phyloP scores from a whole-genome alignment of 169 alveolate species.

The Ichthyophthirius multifiliis region DNA sequence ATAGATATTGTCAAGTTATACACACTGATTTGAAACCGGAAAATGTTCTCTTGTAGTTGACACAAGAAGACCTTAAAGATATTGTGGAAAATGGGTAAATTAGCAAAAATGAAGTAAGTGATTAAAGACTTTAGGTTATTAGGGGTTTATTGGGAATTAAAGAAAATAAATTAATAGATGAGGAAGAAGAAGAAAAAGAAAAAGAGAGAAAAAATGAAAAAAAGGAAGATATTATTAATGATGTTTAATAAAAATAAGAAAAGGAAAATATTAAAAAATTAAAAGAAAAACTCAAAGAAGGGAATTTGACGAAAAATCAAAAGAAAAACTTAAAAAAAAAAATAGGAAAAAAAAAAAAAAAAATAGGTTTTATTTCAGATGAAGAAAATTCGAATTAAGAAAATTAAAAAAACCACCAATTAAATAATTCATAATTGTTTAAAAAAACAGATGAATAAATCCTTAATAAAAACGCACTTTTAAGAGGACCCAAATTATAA shows the following conservation, averaged over 20 bases:
- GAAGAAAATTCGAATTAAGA: neutral
- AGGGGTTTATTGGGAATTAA: slow-evolving; percentile 20
- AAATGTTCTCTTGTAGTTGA: slow-evolving; percentile 83
- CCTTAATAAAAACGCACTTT: slow-evolving; percentile 1
- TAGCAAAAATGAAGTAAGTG: slow-evolving; percentile 9
- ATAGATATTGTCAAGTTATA: slow-evolving; percentile 93
- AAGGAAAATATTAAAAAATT: neutral
- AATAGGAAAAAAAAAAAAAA: slow-evolving; percentile 18
- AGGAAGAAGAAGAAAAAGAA: slow-evolving; percentile 5
- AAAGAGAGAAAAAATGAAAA: slow-evolving; percentile 7
- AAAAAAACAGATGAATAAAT: neutral
- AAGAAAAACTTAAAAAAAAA: slow-evolving; percentile 8
- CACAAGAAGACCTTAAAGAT: slow-evolving; percentile 33
- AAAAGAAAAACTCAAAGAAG: neutral
- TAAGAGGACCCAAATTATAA: slow-evolving; percentile 62
- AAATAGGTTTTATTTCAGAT: too few species aligned
- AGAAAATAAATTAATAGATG: too few species aligned
- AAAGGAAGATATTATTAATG: neutral
- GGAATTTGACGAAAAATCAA: neutral
- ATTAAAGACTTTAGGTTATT: slow-evolving; percentile 22
- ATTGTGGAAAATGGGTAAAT: slow-evolving; percentile 40
- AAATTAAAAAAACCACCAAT: too few species aligned
- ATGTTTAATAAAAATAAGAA: too few species aligned
- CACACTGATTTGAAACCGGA: slow-evolving; percentile 99
- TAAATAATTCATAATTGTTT: too few species aligned